A percentile compares a stretch with the other conserved stretches of the same genome.
Evolutionary conservation across 768 basidiomycete genomes (phyloP).

Genomic region (Lactarius trivialis): DNA sequence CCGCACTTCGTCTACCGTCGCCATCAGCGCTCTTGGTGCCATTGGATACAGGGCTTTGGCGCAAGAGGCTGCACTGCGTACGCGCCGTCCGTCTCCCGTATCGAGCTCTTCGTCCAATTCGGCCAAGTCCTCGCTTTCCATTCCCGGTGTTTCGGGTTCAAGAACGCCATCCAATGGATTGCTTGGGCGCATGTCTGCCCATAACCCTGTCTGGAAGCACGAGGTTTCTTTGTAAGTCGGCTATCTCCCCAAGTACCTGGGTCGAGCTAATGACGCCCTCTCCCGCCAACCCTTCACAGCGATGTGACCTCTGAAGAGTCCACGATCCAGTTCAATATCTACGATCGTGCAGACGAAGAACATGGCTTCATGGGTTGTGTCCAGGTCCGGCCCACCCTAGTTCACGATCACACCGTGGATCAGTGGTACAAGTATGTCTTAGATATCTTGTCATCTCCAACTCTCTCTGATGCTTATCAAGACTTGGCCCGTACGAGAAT

Average conservation of each 20-base stretch:
- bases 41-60: slow-evolving; percentile 45
- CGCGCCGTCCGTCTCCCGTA: slow-evolving; percentile 15
- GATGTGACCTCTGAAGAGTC: slow-evolving; percentile 90
- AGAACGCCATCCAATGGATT: slow-evolving; percentile 36
- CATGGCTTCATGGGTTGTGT: slow-evolving; percentile 87
- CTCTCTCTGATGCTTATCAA: slow-evolving; percentile 27
- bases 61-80: slow-evolving; percentile 16
- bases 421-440: slow-evolving; percentile 89
- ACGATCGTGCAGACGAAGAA: slow-evolving; percentile 77
- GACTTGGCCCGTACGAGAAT: slow-evolving; percentile 68
- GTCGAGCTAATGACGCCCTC: slow-evolving; percentile 4
- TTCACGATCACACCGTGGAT: slow-evolving; percentile 94
- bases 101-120: slow-evolving; percentile 20
- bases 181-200: slow-evolving; percentile 52
- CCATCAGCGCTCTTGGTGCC: slow-evolving; percentile 59
- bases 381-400: slow-evolving; percentile 83
- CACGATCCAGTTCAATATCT: slow-evolving; percentile 79
- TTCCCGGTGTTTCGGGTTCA: slow-evolving; percentile 23
- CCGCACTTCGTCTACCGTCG: slow-evolving; percentile 53
- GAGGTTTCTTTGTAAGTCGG: slow-evolving; percentile 92
- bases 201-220: slow-evolving; percentile 98
- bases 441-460: slow-evolving; percentile 4
- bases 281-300: slow-evolving; percentile 39
- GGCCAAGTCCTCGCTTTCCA: slow-evolving; percentile 21
- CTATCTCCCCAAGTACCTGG: slow-evolving; percentile 9